A percentile compares a stretch with the other conserved stretches of the same genome.
These are phyloP conservation scores for Tetrahymena elliotti DNA, from an alignment of 73 alveolate genomes.

Conservation along the genomic window DNA sequence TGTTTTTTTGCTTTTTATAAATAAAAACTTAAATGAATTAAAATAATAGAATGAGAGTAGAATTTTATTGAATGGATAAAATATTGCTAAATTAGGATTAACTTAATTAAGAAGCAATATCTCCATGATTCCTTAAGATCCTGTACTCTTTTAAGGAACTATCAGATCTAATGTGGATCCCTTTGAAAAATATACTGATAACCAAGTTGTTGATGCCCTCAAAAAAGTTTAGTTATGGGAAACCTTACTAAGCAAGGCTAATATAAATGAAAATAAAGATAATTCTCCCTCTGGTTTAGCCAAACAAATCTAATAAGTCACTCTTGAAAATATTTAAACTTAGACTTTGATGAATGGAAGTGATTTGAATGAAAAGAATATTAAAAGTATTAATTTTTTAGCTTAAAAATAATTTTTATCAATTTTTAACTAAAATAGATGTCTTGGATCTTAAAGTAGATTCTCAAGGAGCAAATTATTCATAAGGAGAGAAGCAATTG, in stretches of 20 bases:
- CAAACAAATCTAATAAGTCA: slow-evolving; percentile 12
- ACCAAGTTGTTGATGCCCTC: slow-evolving; percentile 52
- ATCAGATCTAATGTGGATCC: slow-evolving; percentile 88
- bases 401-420: slow-evolving; percentile 22
- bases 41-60: slow-evolving; percentile 23
- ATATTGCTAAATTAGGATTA: slow-evolving; percentile 57
- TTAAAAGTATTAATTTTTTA: slow-evolving; percentile 25
- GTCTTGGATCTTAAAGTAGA: slow-evolving; percentile 53
- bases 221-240: slow-evolving; percentile 47
- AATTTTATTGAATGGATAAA: slow-evolving; percentile 71
- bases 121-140: slow-evolving; percentile 83
- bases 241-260: neutral
- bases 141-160: slow-evolving; percentile 78
- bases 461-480: slow-evolving; percentile 55
- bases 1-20: neutral
- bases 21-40: neutral
- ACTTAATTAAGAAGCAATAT: slow-evolving; percentile 55
- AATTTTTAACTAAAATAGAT: neutral
- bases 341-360: slow-evolving; percentile 59
- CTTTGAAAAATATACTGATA: slow-evolving; percentile 41
- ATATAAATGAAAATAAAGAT: slow-evolving; percentile 34
- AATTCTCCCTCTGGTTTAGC: slow-evolving; percentile 38
- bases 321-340: slow-evolving; percentile 46
- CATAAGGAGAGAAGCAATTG: slow-evolving; percentile 66
- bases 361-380: slow-evolving; percentile 38